Percentiles rank a stretch among this genome's conserved stretches.
Evolutionary conservation across 192 early-diverging fungal species (phyloP).

Genomic region (Coemansia sp.): DNA sequence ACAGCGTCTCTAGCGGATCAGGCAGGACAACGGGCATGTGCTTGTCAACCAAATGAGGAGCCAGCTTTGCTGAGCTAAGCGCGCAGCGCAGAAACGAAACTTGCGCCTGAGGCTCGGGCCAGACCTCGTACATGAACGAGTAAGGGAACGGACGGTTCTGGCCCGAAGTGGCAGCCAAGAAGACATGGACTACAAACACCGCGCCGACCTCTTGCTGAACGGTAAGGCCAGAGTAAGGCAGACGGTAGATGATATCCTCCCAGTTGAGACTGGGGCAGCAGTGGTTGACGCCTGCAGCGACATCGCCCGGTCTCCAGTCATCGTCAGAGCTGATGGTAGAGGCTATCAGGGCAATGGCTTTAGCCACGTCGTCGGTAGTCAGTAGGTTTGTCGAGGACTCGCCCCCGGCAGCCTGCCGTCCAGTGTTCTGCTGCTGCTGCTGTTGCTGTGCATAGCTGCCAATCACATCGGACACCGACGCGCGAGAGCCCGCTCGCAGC

Average conservation of each 20-base stretch:
- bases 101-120: constrained; percentile 46
- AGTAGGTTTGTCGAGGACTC: constrained; percentile 2
- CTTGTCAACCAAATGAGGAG: constrained; percentile 37
- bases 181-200: constrained; percentile 36
- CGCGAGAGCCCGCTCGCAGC: constrained; percentile 25
- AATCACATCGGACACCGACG: constrained; percentile 31
- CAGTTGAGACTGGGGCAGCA: constrained; percentile 35
- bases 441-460: constrained; percentile 13
- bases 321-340: constrained; percentile 18
- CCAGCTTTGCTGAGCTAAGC: constrained; percentile 19
- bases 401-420: constrained; percentile 3
- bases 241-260: constrained; percentile 49
- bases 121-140: constrained; percentile 52
- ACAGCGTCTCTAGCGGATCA: constrained; percentile 47
- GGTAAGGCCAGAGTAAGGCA: constrained; percentile 28
- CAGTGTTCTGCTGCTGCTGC: constrained; percentile 6
- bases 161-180: constrained; percentile 31
- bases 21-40: constrained; percentile 40
- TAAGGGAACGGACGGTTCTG: constrained; percentile 47
- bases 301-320: constrained; percentile 27
- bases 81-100: constrained; percentile 38
- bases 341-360: constrained; percentile 38
- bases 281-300: constrained; percentile 31
- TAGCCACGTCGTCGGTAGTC: constrained; percentile 36
- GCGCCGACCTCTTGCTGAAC: constrained; percentile 38